Conservation (phyloP, 768 basidiomycete genomes). For the Leucocoprinus birnbaumii region DNA sequence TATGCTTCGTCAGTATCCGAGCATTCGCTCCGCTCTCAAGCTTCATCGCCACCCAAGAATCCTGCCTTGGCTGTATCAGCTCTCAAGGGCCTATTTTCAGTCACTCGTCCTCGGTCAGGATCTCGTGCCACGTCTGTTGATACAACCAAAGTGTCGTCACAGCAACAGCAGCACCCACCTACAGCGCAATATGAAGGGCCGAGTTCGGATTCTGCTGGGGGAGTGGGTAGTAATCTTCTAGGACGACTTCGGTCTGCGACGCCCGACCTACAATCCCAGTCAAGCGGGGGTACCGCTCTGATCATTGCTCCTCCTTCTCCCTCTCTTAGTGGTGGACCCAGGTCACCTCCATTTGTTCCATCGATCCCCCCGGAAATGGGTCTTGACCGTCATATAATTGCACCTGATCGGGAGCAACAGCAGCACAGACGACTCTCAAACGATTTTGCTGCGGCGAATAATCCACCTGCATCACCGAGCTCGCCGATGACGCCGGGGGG, state of each 20-base stretch:
- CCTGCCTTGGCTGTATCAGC: constrained; percentile 45
- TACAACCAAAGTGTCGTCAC: constrained; percentile 24
- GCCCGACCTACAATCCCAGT: constrained; percentile 25
- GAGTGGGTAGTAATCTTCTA: constrained; percentile 54
- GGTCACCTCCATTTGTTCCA: constrained; percentile 26
- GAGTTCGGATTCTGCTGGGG: constrained; percentile 36
- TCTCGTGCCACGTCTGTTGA: constrained; percentile 49
- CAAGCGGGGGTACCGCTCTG: constrained; percentile 22
- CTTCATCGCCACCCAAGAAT: constrained; percentile 32
- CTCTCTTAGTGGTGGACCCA: background rate
- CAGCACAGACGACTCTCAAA: constrained; percentile 15
- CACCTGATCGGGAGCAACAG: background rate
- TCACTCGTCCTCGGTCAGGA: constrained; percentile 51
- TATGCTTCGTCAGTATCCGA: constrained; percentile 48
- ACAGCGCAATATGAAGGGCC: constrained; percentile 35
- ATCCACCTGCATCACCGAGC: constrained; percentile 21
- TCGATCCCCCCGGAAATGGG: constrained; percentile 27
- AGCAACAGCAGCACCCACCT: constrained; percentile 17
- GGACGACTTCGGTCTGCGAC: constrained; percentile 44
- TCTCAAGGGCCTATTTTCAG: constrained; percentile 56
- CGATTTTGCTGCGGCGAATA: constrained; percentile 23
- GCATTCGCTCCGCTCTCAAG: constrained; percentile 40
- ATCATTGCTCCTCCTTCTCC: background rate
- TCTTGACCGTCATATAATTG: constrained; percentile 33
- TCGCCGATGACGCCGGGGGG: constrained; percentile 9